Conservation (phyloP, 2,329 filamentous ascomycete genomes). For the Aspergillus sojae region DNA sequence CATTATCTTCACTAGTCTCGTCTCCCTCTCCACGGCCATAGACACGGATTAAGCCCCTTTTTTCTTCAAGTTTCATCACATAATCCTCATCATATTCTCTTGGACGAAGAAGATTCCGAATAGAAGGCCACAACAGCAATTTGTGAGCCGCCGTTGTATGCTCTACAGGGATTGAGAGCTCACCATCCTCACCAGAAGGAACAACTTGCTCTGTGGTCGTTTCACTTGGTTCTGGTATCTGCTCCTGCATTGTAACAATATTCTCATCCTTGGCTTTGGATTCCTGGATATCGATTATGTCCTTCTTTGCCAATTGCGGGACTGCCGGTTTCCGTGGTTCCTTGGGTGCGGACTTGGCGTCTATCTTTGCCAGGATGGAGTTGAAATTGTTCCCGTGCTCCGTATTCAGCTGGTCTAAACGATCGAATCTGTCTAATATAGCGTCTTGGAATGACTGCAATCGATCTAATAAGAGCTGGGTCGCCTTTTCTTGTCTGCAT, state of each 20-base stretch:
- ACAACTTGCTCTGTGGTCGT: conserved; percentile 14
- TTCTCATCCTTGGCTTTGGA: conserved; percentile 18
- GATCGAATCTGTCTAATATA: conserved; percentile 28
- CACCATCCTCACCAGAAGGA: conserved; percentile 47
- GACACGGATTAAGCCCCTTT: conserved; percentile 71
- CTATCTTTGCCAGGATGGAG: conserved; percentile 1
- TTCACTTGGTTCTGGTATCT: conserved; percentile 9
- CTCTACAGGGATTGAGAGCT: conserved; percentile 75
- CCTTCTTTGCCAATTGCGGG: conserved; percentile 30
- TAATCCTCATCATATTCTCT: conserved; percentile 67
- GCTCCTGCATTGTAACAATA: conserved; percentile 3
- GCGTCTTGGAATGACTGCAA: conserved; percentile 36
- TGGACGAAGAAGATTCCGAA: conserved; percentile 62
- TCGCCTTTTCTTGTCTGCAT: conserved; percentile 45
- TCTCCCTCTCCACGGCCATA: conserved; percentile 79
- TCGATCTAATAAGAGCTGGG: conserved; percentile 40
- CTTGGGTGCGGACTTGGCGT: not conserved
- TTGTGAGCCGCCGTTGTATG: conserved; percentile 90
- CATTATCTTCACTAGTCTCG: conserved; percentile 56
- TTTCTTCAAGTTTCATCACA: conserved; percentile 74
- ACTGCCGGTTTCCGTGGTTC: conserved; percentile 19
- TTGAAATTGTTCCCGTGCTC: conserved; percentile 20
- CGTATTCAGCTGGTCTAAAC: conserved; percentile 22
- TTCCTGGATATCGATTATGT: conserved; percentile 16
- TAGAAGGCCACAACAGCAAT: conserved; percentile 72